A percentile compares a stretch with the other conserved stretches of the same genome.
phyloP scores from a whole-genome alignment of 768 basidiomycete genomes.

The Suillus plorans region DNA sequence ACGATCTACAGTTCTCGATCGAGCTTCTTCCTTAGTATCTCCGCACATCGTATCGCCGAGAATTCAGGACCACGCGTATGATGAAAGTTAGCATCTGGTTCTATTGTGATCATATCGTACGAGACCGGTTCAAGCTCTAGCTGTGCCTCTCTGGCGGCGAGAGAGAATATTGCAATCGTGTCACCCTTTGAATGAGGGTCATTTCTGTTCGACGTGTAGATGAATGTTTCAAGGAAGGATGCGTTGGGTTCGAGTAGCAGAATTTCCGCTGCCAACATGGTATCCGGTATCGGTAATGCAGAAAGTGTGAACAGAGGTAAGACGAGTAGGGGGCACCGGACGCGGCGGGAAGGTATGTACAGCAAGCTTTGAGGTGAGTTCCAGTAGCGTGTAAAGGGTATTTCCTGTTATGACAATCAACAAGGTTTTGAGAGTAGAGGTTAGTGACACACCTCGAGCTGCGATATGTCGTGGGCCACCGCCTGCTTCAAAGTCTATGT shows the following conservation, averaged over 20 bases:
- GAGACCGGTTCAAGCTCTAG: constrained; percentile 36
- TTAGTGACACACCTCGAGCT: constrained; percentile 17
- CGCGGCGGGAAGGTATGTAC: constrained; percentile 53
- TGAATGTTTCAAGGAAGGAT: constrained; percentile 52
- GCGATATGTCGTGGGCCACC: constrained; percentile 73
- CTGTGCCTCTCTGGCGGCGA: constrained; percentile 40
- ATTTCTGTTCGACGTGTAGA: constrained; percentile 77
- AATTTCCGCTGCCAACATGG: constrained; percentile 69
- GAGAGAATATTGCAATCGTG: constrained; percentile 66
- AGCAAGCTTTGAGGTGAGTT: constrained; percentile 54
- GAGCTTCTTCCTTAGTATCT: no score
- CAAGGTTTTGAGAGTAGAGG: neutral
- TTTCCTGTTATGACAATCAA: constrained; percentile 40
- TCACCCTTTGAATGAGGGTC: constrained; percentile 65
- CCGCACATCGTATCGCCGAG: no score
- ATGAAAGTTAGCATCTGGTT: neutral
- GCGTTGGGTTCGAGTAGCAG: constrained; percentile 54
- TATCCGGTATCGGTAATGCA: constrained; percentile 36
- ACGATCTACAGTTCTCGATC: no score
- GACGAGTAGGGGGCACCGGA: constrained; percentile 37
- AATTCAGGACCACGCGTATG: neutral
- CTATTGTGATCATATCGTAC: no score
- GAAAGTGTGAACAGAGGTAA: constrained; percentile 48
- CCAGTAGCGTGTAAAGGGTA: constrained; percentile 64
- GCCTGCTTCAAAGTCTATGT: constrained; percentile 51